Conservation (phyloP, 1,284 basidiomycete species). For the Naganishia albida region DNA sequence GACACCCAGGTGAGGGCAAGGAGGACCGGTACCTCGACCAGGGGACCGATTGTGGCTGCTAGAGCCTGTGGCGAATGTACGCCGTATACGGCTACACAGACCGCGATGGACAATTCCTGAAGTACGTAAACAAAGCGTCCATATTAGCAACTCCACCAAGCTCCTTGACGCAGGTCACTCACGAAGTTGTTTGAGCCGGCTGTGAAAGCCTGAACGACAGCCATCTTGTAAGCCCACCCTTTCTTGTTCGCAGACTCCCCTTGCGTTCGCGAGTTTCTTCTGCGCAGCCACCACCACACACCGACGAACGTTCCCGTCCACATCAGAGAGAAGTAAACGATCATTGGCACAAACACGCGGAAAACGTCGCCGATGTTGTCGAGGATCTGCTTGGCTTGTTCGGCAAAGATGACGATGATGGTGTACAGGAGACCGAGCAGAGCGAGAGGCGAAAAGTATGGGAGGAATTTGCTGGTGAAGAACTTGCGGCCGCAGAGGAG, state of each 20-base stretch:
- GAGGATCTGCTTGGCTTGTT: constrained; percentile 66
- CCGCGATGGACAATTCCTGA: constrained; percentile 77
- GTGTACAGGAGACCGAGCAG: constrained; percentile 69
- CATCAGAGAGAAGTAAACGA: constrained; percentile 76
- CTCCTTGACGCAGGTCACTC: not conserved
- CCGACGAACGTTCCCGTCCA: constrained; percentile 67
- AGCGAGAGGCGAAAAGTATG: constrained; percentile 68
- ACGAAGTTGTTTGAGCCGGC: constrained; percentile 58
- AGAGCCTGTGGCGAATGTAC: constrained; percentile 71
- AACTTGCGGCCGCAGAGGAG: constrained; percentile 55
- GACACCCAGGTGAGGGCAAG: constrained; percentile 71
- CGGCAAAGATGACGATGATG: constrained; percentile 69
- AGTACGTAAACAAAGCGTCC: not conserved
- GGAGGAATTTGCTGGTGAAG: constrained; percentile 66
- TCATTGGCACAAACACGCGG: constrained; percentile 74
- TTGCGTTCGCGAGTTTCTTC: constrained; percentile 36
- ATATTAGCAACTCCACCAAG: not conserved
- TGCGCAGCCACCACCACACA: constrained; percentile 58
- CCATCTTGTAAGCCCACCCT: constrained; percentile 61
- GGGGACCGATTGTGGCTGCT: constrained; percentile 71
- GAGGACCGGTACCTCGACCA: constrained; percentile 76
- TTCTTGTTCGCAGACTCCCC: constrained; percentile 34
- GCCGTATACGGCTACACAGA: constrained; percentile 76
- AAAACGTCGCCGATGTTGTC: constrained; percentile 72
- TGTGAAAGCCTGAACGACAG: constrained; percentile 65